A percentile compares a stretch with the other conserved stretches of the same genome.
These are phyloP conservation scores for Pythium guiyangense DNA, from an alignment of 352 stramenopile species.

Conservation along the genomic window DNA sequence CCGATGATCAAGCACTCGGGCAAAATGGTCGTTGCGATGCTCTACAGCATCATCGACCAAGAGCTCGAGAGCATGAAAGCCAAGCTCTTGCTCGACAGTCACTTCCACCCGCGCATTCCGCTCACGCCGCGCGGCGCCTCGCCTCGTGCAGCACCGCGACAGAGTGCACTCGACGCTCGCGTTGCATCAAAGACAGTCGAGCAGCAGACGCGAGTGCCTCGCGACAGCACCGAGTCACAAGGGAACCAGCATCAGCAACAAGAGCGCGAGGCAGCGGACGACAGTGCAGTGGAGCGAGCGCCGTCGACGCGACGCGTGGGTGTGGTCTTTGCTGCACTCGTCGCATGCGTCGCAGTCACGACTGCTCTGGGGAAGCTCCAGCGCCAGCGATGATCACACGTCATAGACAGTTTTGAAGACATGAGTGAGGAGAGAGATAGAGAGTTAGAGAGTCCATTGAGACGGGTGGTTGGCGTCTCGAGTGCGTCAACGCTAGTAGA, in stretches of 20 bases:
- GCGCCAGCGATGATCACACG: neutral
- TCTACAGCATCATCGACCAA: conserved; percentile 86
- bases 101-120: conserved; percentile 13
- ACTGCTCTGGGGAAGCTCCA: conserved; percentile 4
- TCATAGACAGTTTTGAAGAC: too few relatives aligned
- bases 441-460: too few relatives aligned
- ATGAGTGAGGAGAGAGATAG: too few relatives aligned
- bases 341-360: conserved; percentile 8
- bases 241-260: neutral
- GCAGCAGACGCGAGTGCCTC: neutral
- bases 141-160: neutral
- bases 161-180: neutral
- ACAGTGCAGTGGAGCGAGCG: neutral
- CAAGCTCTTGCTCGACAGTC: conserved; percentile 18
- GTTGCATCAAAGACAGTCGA: neutral
- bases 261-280: neutral
- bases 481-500: neutral
- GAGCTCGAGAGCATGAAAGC: conserved; percentile 59
- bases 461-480: too few relatives aligned
- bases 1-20: conserved; percentile 85
- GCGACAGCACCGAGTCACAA: too few relatives aligned
- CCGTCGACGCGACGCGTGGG: neutral
- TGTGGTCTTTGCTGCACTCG: conserved; percentile 9
- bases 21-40: conserved; percentile 67
- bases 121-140: conserved; percentile 9